phyloP scores from a whole-genome alignment of 1,284 basidiomycete genomes.

The Ustilago sp. region DNA sequence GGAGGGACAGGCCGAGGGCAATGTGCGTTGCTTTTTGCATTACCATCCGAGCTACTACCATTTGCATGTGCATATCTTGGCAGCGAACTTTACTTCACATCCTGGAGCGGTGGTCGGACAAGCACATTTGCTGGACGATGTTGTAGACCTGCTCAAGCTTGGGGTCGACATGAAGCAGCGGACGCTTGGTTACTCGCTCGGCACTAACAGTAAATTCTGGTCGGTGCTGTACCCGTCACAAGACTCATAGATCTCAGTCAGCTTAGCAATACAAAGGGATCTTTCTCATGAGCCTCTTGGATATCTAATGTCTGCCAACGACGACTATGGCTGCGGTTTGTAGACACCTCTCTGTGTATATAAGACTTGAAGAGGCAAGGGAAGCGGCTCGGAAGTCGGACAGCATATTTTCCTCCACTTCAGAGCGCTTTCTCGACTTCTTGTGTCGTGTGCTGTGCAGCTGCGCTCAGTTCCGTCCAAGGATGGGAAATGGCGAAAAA shows the following conservation, averaged over 20 bases:
- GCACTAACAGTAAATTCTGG: slow-evolving; percentile 54
- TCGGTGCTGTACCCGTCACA: slow-evolving; percentile 23
- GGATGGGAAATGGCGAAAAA: slow-evolving; percentile 1
- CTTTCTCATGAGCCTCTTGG: not conserved
- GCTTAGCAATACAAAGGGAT: not conserved
- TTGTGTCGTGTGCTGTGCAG: not conserved
- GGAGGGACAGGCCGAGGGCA: slow-evolving; percentile 24
- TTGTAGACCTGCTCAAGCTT: slow-evolving; percentile 78
- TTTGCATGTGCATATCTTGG: slow-evolving; percentile 93
- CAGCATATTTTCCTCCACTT: not conserved
- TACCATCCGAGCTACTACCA: slow-evolving; percentile 96
- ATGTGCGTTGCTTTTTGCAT: slow-evolving; percentile 85
- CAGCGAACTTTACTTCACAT: slow-evolving; percentile 66
- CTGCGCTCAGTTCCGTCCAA: not conserved
- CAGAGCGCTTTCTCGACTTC: slow-evolving; percentile 7
- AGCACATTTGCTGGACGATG: slow-evolving; percentile 90
- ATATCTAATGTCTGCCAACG: too few relatives aligned
- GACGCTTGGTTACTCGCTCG: slow-evolving; percentile 83
- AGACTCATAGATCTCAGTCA: not conserved
- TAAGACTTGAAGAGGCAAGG: not conserved
- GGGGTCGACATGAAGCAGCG: slow-evolving; percentile 76
- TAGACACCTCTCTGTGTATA: too few relatives aligned
- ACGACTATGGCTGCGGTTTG: not conserved
- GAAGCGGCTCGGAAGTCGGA: slow-evolving; percentile 16
- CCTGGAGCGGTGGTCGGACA: slow-evolving; percentile 78